Conservation (phyloP, 176 grass and related monocot genomes). For the Secale cereale region DNA sequence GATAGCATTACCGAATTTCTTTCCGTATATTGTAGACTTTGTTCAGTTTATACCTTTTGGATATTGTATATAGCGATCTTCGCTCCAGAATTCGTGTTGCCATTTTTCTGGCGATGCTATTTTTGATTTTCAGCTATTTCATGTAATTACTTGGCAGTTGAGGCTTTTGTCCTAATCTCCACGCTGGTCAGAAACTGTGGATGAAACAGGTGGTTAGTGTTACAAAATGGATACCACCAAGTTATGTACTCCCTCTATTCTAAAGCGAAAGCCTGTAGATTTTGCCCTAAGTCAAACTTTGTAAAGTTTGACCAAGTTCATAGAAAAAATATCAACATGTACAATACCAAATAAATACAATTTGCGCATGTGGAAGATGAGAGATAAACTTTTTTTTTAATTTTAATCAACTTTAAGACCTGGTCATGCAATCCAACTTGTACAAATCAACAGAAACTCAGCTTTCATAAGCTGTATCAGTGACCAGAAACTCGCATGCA, state of each 20-base stretch:
- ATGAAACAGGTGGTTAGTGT: neutral
- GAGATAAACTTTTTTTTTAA: neutral
- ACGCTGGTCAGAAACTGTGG: neutral
- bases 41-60: neutral
- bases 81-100: neutral
- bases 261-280: neutral
- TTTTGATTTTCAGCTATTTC: neutral
- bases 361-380: neutral
- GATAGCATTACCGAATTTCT: too few relatives aligned
- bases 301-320: neutral
- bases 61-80: neutral
- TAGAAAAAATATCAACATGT: neutral
- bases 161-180: neutral
- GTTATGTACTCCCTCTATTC: neutral
- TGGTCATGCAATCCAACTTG: neutral
- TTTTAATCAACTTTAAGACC: neutral
- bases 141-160: neutral
- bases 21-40: neutral
- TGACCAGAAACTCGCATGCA: neutral
- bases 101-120: neutral
- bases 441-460: neutral
- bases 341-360: neutral
- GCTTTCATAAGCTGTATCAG: neutral
- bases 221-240: neutral
- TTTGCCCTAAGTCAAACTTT: neutral